Conservation (phyloP, 176 grass and related monocot genomes). For the Eleusine coracana region DNA sequence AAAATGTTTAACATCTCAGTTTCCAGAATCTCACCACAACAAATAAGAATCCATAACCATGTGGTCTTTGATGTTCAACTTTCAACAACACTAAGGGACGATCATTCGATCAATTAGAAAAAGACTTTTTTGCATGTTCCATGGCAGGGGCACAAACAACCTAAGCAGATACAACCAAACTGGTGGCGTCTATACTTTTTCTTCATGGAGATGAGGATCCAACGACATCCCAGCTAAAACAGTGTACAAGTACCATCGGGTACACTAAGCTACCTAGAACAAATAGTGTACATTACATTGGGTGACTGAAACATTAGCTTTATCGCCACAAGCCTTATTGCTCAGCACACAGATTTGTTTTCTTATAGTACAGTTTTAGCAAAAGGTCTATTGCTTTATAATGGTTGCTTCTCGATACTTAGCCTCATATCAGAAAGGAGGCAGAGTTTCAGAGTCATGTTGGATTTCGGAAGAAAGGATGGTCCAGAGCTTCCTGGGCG, state of each 20-base stretch:
- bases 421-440: background rate
- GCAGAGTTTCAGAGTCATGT: slow-evolving; percentile 27
- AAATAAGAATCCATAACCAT: background rate
- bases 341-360: slow-evolving; percentile 9
- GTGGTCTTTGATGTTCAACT: background rate
- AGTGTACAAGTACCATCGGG: background rate
- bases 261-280: background rate
- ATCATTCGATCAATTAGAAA: background rate
- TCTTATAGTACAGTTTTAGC: slow-evolving; percentile 35
- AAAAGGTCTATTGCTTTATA: slow-evolving; percentile 16
- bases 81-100: background rate
- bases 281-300: slow-evolving; percentile 56
- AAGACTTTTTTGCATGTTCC: background rate
- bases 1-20: background rate
- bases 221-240: background rate
- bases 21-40: background rate
- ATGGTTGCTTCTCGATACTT: slow-evolving; percentile 9
- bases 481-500: slow-evolving; percentile 81
- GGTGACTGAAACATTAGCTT: slow-evolving; percentile 11
- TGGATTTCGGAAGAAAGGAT: slow-evolving; percentile 74
- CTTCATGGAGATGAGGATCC: background rate
- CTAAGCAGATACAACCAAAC: background rate
- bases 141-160: background rate
- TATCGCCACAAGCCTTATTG: slow-evolving; percentile 21
- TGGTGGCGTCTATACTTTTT: background rate